Base-by-base conservation (phyloP, 2,329 filamentous ascomycete species). In the Colletotrichum sp. region DNA sequence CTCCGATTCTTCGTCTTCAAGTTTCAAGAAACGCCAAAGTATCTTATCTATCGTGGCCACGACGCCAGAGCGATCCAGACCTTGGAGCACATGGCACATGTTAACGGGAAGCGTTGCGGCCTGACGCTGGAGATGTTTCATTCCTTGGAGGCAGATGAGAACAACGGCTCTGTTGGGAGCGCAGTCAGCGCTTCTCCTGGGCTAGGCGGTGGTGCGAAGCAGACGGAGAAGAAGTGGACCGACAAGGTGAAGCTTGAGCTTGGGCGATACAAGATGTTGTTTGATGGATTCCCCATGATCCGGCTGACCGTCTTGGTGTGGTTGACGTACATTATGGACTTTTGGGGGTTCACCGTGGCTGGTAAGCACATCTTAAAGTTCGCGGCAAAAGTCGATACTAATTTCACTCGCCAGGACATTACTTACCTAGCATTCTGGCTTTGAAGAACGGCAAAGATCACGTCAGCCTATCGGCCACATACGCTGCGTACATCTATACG, bases 21-120 rank as follows among this genome's bases (percentile, higher is more conserved):
- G 12, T 88, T 92, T 61, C 89, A 87, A 77, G 90, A 92, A 78
- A 89, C 88, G 0, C 90, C 90, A 2, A 92, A 92, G 76, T 92
- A 86, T 74, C 84, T 91, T 15, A 89, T 92, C 85, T 88, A 88
- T 25, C 88, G 89, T 77, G 90, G 89, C 0, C 83, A 82, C 18
- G 88, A 92, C 73, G 85, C 85, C 12, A 86, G 91, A 66, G 90
- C 90, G 1, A 87, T 92, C 25, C 78, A 84, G 2, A 84, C 91
- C 5, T 86, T 92, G 3, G 88, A 91, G 70, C 87, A 90, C 79
- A 88, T 92, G 30, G 90, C 90, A 0, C 84, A 86, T 18, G 84
- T 88, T 10, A 92, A 92, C 77, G 85, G 86, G 2, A 67, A 39
- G 3, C 27, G 48, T 27, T 76, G 74, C 58, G 27, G 56, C 3